Base-by-base conservation (phyloP, 1,139 yeast genomes). In the Debaryomyces psychrophilus region DNA sequence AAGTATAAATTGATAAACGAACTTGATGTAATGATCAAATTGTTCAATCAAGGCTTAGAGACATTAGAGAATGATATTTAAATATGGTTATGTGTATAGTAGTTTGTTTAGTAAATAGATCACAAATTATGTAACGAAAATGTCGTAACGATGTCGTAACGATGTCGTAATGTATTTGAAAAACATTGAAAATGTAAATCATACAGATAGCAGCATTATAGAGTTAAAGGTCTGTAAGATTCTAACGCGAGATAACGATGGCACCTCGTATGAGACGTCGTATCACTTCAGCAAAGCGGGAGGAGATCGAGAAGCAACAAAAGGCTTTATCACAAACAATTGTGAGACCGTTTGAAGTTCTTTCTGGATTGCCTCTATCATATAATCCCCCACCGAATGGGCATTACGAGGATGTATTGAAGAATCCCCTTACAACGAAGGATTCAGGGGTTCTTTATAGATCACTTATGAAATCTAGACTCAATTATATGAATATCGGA, bases 381-480 rank as follows among this genome's bases (percentile, higher is more conserved):
- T 70, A 68, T 45, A 79, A 76, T 25, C 64, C 67, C 9, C 88
- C 93, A 0, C 89, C 90, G 39, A 77, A 81, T 54, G 75, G 73
- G 1, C 64, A 64, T 47, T 70, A 68, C 55, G 75, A 71, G 48
- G 71, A 76, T 9, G 73, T 80, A 3, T 68, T 90, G 29, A 79
- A 80, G 38, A 80, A 81, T 48, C 89, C 96, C 2, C 67, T 90
- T 31, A 78, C 89, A 0, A 76, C 87, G 4, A 82, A 82, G 56
- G 96, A 90, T 57, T 77, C 90, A 34, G 90, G 87, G 0, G 87
- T 85, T 0, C 61, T 86, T 23, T 85, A 85, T 55, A 77, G 85
- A 42, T 85, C 97, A 1, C 65, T 92, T 46, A 78, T 87, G 60
- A 81, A 81, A 44, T 90, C 97, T 0, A 73, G 98, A 33, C 77